phyloP scores from a whole-genome alignment of 257 asterid genomes.

The Dorcoceras hygrometricum region DNA sequence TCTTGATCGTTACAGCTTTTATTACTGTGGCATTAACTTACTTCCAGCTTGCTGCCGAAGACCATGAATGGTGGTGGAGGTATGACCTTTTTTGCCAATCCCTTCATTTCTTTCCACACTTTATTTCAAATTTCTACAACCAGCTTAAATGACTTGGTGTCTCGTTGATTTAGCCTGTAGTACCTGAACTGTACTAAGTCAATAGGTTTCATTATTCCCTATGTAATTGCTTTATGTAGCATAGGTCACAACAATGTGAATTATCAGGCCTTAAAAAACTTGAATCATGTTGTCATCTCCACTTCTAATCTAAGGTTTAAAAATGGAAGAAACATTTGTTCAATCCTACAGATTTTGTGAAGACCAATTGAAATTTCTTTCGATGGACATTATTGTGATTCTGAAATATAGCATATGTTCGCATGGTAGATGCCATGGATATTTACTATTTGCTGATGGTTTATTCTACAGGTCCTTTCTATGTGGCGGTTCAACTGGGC shows the following conservation, averaged over 20 bases:
- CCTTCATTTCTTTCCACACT: background rate
- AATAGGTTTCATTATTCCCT: too few relatives aligned
- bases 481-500: conserved; percentile 47
- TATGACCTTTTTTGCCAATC: conserved; percentile 23
- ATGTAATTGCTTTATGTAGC: too few relatives aligned
- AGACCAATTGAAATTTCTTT: background rate
- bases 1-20: conserved; percentile 78
- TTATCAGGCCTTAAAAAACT: too few relatives aligned
- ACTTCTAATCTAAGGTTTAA: too few relatives aligned
- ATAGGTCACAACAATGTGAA: too few relatives aligned
- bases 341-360: background rate
- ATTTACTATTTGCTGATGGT: background rate
- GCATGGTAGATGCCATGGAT: too few relatives aligned
- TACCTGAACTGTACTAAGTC: background rate
- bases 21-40: conserved; percentile 81
- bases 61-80: conserved; percentile 99
- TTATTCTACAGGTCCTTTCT: conserved; percentile 37
- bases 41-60: conserved; percentile 93
- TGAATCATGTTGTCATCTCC: background rate
- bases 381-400: too few relatives aligned
- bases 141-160: background rate
- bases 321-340: background rate
- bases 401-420: too few relatives aligned
- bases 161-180: background rate
- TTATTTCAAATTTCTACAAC: background rate